These are phyloP conservation scores for Coleophoma crateriformis DNA, from an alignment of 2,329 filamentous ascomycete species.

Conservation along the genomic window DNA sequence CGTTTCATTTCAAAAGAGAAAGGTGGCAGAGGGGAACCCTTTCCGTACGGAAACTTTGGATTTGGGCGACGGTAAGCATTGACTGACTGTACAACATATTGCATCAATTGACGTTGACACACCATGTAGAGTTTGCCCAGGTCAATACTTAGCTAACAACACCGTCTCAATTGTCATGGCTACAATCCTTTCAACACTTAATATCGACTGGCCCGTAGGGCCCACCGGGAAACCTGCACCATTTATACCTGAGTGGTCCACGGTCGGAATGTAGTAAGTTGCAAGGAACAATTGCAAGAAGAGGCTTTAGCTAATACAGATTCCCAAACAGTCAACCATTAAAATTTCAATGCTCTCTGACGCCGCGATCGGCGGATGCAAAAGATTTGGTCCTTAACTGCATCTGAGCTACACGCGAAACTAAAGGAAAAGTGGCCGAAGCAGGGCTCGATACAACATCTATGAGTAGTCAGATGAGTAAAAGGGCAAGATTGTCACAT, in stretches of 20 bases:
- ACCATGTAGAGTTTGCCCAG: neutral
- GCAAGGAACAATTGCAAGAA: neutral
- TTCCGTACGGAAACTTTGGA: neutral
- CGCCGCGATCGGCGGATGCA: neutral
- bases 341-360: neutral
- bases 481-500: no score
- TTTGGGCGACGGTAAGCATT: neutral
- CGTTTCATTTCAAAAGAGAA: constrained; percentile 32
- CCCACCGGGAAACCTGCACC: no score
- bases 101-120: neutral
- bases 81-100: neutral
- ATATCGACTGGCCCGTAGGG: no score
- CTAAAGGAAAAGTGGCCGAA: no score
- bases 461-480: no score
- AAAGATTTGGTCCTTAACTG: no score
- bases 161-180: no score
- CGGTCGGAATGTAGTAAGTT: neutral
- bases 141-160: neutral
- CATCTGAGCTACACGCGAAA: no score
- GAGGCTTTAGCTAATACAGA: neutral
- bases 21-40: neutral
- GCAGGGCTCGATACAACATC: no score
- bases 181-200: no score
- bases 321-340: neutral
- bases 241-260: neutral